A percentile compares a stretch with the other conserved stretches of the same genome.
phyloP scores from a whole-genome alignment of 2,329 filamentous ascomycete genomes.

The Arthrobotrys pseudoclavata region DNA sequence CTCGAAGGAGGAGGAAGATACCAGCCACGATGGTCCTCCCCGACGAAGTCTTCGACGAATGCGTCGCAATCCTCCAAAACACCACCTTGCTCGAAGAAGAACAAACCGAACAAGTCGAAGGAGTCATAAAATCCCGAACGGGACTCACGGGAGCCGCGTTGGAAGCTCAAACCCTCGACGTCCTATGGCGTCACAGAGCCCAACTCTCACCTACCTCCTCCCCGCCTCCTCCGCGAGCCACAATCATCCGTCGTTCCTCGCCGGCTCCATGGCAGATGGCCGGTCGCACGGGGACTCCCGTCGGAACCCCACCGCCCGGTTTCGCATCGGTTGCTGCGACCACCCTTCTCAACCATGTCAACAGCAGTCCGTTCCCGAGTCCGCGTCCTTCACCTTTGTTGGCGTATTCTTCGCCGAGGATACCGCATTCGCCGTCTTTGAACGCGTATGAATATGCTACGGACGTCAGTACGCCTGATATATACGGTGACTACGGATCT shows the following conservation, averaged over 20 bases:
- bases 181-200: conserved; percentile 85
- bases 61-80: conserved; percentile 83
- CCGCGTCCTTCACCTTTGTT: conserved; percentile 92
- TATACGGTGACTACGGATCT: conserved; percentile 89
- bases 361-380: conserved; percentile 91
- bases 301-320: conserved; percentile 62
- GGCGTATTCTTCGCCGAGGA: conserved; percentile 87
- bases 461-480: conserved; percentile 84
- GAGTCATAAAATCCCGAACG: conserved; percentile 83
- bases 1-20: not conserved
- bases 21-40: conserved; percentile 70
- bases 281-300: conserved; percentile 80
- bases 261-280: conserved; percentile 86
- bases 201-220: conserved; percentile 79
- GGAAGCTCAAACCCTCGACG: conserved; percentile 91
- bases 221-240: conserved; percentile 83
- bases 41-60: conserved; percentile 92
- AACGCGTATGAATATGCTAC: conserved; percentile 89
- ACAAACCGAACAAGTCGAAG: conserved; percentile 91
- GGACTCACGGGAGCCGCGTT: conserved; percentile 80
- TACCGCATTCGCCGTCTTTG: conserved; percentile 92
- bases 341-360: conserved; percentile 64
- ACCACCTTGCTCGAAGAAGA: conserved; percentile 81
- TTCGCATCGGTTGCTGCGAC: conserved; percentile 79
- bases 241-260: conserved; percentile 88